Base-by-base conservation (phyloP, 768 basidiomycete genomes). In the Auriscalpium microsporum region DNA sequence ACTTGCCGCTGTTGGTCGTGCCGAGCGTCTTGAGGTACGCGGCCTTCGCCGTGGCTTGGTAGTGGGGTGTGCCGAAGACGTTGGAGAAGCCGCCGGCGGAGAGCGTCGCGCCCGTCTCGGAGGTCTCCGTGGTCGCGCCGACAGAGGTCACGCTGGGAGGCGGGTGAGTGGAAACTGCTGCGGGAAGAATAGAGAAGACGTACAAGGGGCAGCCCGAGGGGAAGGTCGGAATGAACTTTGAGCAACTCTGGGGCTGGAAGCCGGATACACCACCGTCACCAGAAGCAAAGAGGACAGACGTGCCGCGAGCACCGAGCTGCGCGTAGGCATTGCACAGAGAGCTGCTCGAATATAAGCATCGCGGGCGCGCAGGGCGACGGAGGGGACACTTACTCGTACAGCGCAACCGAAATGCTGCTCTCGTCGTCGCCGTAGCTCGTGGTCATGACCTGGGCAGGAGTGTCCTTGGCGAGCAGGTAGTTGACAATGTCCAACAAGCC, bases 261-360 rank as follows among this genome's bases (percentile, higher is more conserved):
- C 69, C 70, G 13, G 65, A 65, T 36, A 72, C 71, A 55, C 71
- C 71, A 19, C 69, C 69, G 56, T 72, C 70, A 23, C 72, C 72
- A 7, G 72, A 71, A 1, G 70, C 63, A 64, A 71, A 72, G 10
- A 73, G 54, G 55, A 72, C 64, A 28, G 71, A 70, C 9, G 63
- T 62, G 14, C 72, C 71, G 42, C 65, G 69, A 9, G 70, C 69
- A 44, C 69, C 69, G 28, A 73, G 67, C 58, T 68, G 68, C 50
- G 62, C 59, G 58, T 69, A 71, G 16, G 64, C 68, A 48, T 70
- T 69, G 62, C 72, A 73, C 35, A 73, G 55, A 13, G 58, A 54
- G 53, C 68, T 71, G 10, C n/a, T 11, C 9, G 13, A 38, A 1
- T 8, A 28, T 10, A 9, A 23, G 52, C 35, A 8, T 16, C 9